A percentile compares a stretch with the other conserved stretches of the same genome.
Evolutionary conservation across 1,284 basidiomycete species (phyloP).

Genomic region (Leucoagaricus sp.): DNA sequence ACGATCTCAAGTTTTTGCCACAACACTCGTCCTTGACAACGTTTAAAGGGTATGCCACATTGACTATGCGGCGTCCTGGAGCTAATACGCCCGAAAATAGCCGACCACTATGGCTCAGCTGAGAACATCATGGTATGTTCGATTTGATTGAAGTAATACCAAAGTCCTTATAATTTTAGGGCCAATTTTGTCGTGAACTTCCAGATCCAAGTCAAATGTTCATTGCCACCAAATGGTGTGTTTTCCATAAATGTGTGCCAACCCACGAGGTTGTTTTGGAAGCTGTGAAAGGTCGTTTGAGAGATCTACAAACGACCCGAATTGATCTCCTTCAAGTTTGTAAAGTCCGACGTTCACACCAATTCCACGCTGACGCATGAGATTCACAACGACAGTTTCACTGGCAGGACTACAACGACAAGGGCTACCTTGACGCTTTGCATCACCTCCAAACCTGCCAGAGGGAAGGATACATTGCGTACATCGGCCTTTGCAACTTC

Average conservation of each 20-base stretch:
- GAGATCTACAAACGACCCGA: conserved; percentile 43
- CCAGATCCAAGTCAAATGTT: conserved; percentile 47
- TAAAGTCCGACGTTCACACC: conserved; percentile 2
- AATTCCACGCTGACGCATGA: conserved; percentile 9
- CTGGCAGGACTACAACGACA: conserved; percentile 79
- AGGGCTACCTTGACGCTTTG: conserved; percentile 65
- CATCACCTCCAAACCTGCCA: conserved; percentile 60
- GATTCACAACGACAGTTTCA: conserved; percentile 69
- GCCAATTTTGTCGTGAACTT: conserved; percentile 59
- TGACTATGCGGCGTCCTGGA: not conserved
- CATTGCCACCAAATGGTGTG: conserved; percentile 83
- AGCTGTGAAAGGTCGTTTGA: conserved; percentile 70
- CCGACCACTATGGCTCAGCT: conserved; percentile 81
- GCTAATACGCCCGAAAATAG: conserved; percentile 35
- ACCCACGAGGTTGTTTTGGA: conserved; percentile 59
- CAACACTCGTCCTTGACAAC: not conserved
- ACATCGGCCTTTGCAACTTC: conserved; percentile 80
- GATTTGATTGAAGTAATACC: conserved; percentile 3
- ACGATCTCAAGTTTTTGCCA: not conserved
- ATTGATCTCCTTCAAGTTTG: conserved; percentile 61
- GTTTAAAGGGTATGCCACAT: conserved; percentile 24
- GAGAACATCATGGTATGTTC: conserved; percentile 73
- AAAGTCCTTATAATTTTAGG: conserved; percentile 41
- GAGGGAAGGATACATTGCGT: conserved; percentile 58
- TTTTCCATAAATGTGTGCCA: conserved; percentile 59